These are phyloP conservation scores for Sphaerulina vaccinii DNA, from an alignment of 2,329 filamentous ascomycete species.

Conservation along the genomic window DNA sequence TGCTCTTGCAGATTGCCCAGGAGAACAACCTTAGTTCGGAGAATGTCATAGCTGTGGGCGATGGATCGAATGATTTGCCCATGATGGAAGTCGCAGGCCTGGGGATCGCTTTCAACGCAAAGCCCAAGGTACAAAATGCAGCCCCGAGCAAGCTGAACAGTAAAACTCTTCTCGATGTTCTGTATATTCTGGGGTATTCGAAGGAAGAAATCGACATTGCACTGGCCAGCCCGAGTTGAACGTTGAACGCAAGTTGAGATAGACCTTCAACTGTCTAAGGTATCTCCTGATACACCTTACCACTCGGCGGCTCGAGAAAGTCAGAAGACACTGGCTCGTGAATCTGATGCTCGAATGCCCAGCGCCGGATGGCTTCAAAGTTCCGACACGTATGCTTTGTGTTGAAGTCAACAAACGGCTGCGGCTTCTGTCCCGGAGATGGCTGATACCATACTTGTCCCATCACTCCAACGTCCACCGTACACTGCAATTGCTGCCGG, in stretches of 20 bases:
- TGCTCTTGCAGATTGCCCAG: slow-evolving; percentile 68
- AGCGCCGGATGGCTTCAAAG: slow-evolving; percentile 53
- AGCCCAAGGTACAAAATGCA: slow-evolving; percentile 76
- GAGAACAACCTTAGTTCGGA: slow-evolving; percentile 65
- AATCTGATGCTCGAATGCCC: slow-evolving; percentile 56
- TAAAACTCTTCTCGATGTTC: slow-evolving; percentile 66
- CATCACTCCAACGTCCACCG: slow-evolving; percentile 58
- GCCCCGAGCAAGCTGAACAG: slow-evolving; percentile 72
- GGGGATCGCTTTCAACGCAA: slow-evolving; percentile 81
- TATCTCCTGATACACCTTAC: background rate
- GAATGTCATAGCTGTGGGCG: slow-evolving; percentile 72
- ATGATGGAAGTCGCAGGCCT: slow-evolving; percentile 76
- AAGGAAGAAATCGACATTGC: slow-evolving; percentile 29
- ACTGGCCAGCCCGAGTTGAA: background rate
- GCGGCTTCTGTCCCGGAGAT: slow-evolving; percentile 28
- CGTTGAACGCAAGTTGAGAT: background rate
- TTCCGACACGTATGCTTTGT: slow-evolving; percentile 60
- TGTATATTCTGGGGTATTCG: slow-evolving; percentile 65
- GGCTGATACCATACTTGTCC: slow-evolving; percentile 61
- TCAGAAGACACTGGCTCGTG: slow-evolving; percentile 44
- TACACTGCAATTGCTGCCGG: slow-evolving; percentile 64
- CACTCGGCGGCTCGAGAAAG: slow-evolving; percentile 45
- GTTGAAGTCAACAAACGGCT: slow-evolving; percentile 62
- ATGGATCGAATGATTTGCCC: slow-evolving; percentile 77
- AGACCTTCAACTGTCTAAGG: background rate